These are phyloP conservation scores for Pelagomonas calceolata DNA, from an alignment of 108 stramenopile species.

Conservation along the genomic window DNA sequence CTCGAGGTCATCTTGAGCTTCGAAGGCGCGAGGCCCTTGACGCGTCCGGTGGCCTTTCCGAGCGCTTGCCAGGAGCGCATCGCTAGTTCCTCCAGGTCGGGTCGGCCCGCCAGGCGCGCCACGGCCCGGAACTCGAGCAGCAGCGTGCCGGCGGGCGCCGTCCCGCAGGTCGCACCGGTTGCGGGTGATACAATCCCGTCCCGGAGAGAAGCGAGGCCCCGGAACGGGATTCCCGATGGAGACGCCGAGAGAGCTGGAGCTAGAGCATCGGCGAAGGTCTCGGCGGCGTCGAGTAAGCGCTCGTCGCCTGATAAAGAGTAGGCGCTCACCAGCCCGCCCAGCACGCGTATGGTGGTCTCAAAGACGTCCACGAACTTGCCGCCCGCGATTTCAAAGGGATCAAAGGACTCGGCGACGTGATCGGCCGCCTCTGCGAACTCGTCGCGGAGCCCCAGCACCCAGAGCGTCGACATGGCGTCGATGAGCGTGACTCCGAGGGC, in stretches of 20 bases:
- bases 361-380: constrained; percentile 43
- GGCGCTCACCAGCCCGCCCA: constrained; percentile 45
- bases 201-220: constrained; percentile 39
- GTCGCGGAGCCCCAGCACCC: constrained; percentile 37
- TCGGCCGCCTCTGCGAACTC: constrained; percentile 35
- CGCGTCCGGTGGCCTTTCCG: constrained; percentile 20
- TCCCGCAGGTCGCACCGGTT: constrained; percentile 28
- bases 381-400: constrained; percentile 2
- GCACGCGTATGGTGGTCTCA: constrained; percentile 45
- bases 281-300: constrained; percentile 30
- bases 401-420: constrained; percentile 25
- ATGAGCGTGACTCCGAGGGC: constrained; percentile 48
- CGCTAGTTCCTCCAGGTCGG: constrained; percentile 52
- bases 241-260: constrained; percentile 22
- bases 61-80: constrained; percentile 60
- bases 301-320: constrained; percentile 28
- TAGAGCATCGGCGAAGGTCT: constrained; percentile 30
- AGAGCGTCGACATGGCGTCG: constrained; percentile 48
- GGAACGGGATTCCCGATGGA: constrained; percentile 51
- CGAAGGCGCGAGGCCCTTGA: constrained; percentile 29
- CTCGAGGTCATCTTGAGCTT: neutral
- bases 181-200: constrained; percentile 32
- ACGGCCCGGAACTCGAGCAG: constrained; percentile 84
- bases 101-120: constrained; percentile 47
- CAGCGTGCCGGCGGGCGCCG: constrained; percentile 73